These are phyloP conservation scores for Laetiporus sulphureus DNA, from an alignment of 1,284 basidiomycete genomes.

Conservation along the genomic window DNA sequence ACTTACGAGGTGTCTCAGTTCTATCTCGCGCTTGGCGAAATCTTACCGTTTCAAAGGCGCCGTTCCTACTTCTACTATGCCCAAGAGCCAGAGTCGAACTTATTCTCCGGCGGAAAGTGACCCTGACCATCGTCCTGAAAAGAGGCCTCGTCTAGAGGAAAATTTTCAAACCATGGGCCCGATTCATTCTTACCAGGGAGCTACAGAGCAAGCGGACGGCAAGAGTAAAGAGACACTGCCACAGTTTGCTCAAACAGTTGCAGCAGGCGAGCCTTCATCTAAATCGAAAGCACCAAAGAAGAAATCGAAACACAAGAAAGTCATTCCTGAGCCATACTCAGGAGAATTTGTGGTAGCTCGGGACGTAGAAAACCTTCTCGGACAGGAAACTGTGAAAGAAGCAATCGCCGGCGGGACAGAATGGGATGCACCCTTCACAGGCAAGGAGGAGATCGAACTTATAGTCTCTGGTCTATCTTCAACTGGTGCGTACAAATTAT, in stretches of 20 bases:
- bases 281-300: too few relatives aligned
- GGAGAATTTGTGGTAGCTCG: slow-evolving; percentile 70
- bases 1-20: too few relatives aligned
- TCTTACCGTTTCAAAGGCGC: too few relatives aligned
- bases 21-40: too few relatives aligned
- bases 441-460: slow-evolving; percentile 60
- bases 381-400: slow-evolving; percentile 47
- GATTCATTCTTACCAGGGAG: background rate
- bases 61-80: too few relatives aligned
- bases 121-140: background rate
- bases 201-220: background rate
- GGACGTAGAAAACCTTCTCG: slow-evolving; percentile 67
- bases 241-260: background rate
- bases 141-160: background rate
- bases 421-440: slow-evolving; percentile 53
- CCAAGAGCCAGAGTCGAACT: background rate
- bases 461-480: slow-evolving; percentile 58
- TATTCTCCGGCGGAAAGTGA: background rate
- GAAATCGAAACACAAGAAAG: slow-evolving; percentile 20
- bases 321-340: slow-evolving; percentile 57
- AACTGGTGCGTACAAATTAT: slow-evolving; percentile 48
- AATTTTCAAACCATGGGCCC: too few relatives aligned
- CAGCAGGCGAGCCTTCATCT: too few relatives aligned
- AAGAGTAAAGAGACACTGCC: background rate
- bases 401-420: slow-evolving; percentile 45